phyloP scores from a whole-genome alignment of 305 asterid species.

The Caryopteris hybrid region DNA sequence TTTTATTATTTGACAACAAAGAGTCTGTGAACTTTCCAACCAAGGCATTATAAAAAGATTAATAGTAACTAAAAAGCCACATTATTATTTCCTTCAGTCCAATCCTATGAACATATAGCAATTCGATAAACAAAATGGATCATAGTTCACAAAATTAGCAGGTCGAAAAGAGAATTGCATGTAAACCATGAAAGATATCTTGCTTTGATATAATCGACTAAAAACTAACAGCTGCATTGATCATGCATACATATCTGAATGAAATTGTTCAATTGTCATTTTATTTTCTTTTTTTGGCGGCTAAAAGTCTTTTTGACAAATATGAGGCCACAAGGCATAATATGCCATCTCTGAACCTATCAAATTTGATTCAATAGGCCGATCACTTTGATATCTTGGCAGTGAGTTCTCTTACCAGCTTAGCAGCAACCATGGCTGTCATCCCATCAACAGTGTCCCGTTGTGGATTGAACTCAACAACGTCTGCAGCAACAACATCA shows the following conservation, averaged over 20 bases:
- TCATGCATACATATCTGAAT: neutral
- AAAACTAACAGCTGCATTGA: neutral
- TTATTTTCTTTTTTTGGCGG: neutral
- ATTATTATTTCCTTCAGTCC: neutral
- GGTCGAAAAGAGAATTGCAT: neutral
- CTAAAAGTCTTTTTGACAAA: neutral
- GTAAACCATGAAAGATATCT: neutral
- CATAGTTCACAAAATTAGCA: neutral
- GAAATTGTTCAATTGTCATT: neutral
- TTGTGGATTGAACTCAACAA: conserved; percentile 96
- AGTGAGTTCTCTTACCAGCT: conserved; percentile 81
- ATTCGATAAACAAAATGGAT: neutral
- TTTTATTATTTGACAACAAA: too few species aligned
- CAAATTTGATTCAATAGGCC: neutral
- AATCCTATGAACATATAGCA: neutral
- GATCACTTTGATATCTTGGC: conserved; percentile 91
- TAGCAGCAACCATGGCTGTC: conserved; percentile 99
- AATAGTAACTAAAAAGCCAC: too few species aligned
- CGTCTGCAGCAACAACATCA: conserved; percentile 87
- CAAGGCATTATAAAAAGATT: too few species aligned
- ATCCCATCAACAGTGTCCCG: conserved; percentile 98
- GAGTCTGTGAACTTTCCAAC: too few species aligned
- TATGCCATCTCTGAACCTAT: neutral
- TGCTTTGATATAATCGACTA: neutral
- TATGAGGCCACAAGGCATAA: neutral